Base-by-base conservation (phyloP, 2,329 filamentous ascomycete species). In the Chaetomium strumarium region DNA sequence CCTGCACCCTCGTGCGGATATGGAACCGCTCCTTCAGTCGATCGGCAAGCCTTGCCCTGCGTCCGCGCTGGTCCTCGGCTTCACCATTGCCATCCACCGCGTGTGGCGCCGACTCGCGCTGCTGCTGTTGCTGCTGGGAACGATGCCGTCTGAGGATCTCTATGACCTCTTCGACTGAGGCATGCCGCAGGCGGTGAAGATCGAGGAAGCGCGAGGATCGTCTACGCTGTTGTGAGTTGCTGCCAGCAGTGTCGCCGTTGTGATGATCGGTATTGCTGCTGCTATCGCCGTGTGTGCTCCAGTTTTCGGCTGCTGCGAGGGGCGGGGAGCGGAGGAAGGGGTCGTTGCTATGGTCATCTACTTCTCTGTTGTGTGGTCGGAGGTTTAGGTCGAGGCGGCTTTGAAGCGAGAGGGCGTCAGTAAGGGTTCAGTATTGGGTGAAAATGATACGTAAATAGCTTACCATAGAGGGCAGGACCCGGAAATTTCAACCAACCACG, bases 401-500 rank as follows among this genome's bases (percentile, higher is more conserved):
- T 17, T 40, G 14, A 46, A 56, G 10, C 13, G 24, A 20, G 12
- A 43, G n/a, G 30, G n/a, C 10, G 54, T 58, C 45, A 63, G 57
- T 40, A 33, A 33, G 39, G 19, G 4, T 38, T 5, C 19, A 12
- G 34, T 9, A 17, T 43, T n/a, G 2, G 17, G 29, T 8, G n/a
- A 38, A 29, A 31, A 10, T 11, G 14, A 20, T 33, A 29, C 13
- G 17, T 16, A 33, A 41, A n/a, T 24, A 12, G 38, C 80, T 73
- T 72, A 86, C 83, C 83, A 86, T 53, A 86, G 66, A 16, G 83
- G 83, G 66, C 83, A 86, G 30, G 83, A 86, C 54, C 84, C 83
- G 11, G 83, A 85, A 11, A 87, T 78, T 52, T 86, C 84, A 55
- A 86, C 71, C 40, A 87, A 70, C 84, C 84, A 87, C 4, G 83